phyloP scores from a whole-genome alignment of 1,284 basidiomycete genomes.

The Chondrostereum purpureum region DNA sequence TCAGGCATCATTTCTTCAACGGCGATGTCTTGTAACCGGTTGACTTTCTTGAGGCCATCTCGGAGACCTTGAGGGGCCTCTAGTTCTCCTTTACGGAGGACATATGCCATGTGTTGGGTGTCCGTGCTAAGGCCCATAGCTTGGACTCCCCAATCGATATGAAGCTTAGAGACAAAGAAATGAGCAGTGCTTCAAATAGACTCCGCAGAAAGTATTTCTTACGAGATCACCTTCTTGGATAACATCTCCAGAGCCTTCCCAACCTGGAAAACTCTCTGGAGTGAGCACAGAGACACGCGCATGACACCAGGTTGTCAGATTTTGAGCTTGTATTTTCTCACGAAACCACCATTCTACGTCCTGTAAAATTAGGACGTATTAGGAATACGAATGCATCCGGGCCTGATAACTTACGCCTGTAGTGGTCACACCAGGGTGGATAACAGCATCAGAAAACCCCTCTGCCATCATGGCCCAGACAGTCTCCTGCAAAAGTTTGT shows the following conservation, averaged over 20 bases:
- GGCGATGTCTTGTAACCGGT: constrained; percentile 45
- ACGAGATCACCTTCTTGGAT: constrained; percentile 39
- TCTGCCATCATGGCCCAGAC: constrained; percentile 49
- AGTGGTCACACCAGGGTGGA: constrained; percentile 37
- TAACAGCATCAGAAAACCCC: constrained; percentile 38
- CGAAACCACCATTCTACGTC: constrained; percentile 52
- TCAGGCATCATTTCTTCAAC: constrained; percentile 38
- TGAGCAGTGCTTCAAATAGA: too few species aligned
- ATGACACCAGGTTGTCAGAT: constrained; percentile 48
- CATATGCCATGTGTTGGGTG: constrained; percentile 50
- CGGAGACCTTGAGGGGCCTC: constrained; percentile 36
- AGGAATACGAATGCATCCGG: not conserved
- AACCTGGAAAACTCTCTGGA: constrained; percentile 37
- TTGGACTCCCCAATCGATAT: constrained; percentile 49
- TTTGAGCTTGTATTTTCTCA: constrained; percentile 42
- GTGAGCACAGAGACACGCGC: constrained; percentile 43
- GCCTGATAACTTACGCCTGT: constrained; percentile 27
- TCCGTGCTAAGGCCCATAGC: constrained; percentile 51
- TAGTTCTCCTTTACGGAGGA: constrained; percentile 38
- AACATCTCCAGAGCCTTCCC: constrained; percentile 33
- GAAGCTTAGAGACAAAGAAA: too few species aligned
- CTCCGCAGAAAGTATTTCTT: too few species aligned
- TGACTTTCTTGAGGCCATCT: constrained; percentile 38
- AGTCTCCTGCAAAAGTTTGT: constrained; percentile 39
- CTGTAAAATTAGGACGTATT: constrained; percentile 18